Evolutionary conservation across 108 stramenopile genomes (phyloP).

Genomic region (Ochromonas danica): DNA sequence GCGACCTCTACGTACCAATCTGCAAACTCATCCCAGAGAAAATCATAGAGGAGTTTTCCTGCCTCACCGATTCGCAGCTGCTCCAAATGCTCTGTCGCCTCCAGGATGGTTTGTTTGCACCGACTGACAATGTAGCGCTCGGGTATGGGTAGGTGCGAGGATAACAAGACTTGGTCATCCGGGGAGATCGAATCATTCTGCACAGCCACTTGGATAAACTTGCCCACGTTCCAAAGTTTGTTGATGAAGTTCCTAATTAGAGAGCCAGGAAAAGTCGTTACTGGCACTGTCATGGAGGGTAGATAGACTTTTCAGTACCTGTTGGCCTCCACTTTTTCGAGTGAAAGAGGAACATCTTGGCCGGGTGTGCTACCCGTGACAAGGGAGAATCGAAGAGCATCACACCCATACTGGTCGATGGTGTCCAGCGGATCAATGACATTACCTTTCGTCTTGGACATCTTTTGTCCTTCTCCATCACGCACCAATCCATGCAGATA

Average conservation of each 20-base stretch:
- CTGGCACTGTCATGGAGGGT: too few species aligned
- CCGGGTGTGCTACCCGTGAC: conserved; percentile 93
- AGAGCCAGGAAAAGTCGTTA: neutral
- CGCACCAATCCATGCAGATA: conserved; percentile 92
- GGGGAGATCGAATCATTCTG: conserved; percentile 53
- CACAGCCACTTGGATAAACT: conserved; percentile 80
- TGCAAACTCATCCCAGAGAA: conserved; percentile 92
- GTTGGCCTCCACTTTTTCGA: conserved; percentile 39
- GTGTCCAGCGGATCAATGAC: conserved; percentile 96
- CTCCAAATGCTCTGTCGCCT: conserved; percentile 79
- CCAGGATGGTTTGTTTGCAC: conserved; percentile 73
- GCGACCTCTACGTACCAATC: conserved; percentile 95
- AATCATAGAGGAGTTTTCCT: conserved; percentile 66
- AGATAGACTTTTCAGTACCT: too few species aligned
- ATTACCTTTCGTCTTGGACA: conserved; percentile 98
- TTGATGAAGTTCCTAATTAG: conserved; percentile 78
- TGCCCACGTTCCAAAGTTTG: conserved; percentile 95
- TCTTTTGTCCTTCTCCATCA: conserved; percentile 89
- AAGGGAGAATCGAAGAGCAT: conserved; percentile 57
- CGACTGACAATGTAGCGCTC: conserved; percentile 86
- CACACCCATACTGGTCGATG: conserved; percentile 67
- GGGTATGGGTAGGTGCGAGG: conserved; percentile 50
- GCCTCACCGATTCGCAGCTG: conserved; percentile 66
- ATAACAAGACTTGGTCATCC: conserved; percentile 45
- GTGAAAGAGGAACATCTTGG: conserved; percentile 58